A percentile compares a stretch with the other conserved stretches of the same genome.
phyloP scores from a whole-genome alignment of 805 yeast species.

The Candida ascalaphidarum region DNA sequence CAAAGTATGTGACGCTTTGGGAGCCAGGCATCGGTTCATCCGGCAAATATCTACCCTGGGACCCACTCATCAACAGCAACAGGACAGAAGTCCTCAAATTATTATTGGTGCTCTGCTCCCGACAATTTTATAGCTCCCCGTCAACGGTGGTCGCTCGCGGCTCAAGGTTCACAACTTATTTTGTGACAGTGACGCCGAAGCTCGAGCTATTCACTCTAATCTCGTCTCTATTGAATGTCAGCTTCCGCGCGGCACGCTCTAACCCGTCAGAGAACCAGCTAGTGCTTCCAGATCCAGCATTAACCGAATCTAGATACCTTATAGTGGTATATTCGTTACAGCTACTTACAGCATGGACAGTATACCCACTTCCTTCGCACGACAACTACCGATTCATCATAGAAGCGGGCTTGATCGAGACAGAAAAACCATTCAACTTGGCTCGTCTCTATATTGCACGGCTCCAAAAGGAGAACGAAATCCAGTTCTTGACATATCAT shows the following conservation, averaged over 20 bases:
- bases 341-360: slow-evolving; percentile 49
- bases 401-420: slow-evolving; percentile 16
- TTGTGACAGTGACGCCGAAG: slow-evolving; percentile 44
- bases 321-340: slow-evolving; percentile 53
- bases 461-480: slow-evolving; percentile 46
- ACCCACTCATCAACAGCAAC: slow-evolving; percentile 42
- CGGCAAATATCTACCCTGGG: slow-evolving; percentile 17
- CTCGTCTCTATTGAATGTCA: slow-evolving; percentile 62
- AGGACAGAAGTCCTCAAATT: slow-evolving; percentile 62
- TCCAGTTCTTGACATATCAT: slow-evolving; percentile 39
- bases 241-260: slow-evolving; percentile 41
- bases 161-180: slow-evolving; percentile 49
- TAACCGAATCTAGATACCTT: slow-evolving; percentile 35
- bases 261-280: slow-evolving; percentile 37
- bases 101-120: slow-evolving; percentile 52
- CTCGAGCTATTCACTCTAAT: slow-evolving; percentile 42
- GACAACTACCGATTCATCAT: slow-evolving; percentile 29
- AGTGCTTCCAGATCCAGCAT: slow-evolving; percentile 16
- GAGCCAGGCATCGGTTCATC: slow-evolving; percentile 69
- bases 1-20: slow-evolving; percentile 45
- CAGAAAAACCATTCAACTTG: slow-evolving; percentile 34
- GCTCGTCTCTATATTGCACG: slow-evolving; percentile 45
- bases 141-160: slow-evolving; percentile 40
- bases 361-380: slow-evolving; percentile 50
- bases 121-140: slow-evolving; percentile 44